Evolutionary conservation across 495 filamentous ascomycete species (phyloP), one percentile per base, ranked within the genome.

Genomic region (Lentithecium fluviatile): DNA sequence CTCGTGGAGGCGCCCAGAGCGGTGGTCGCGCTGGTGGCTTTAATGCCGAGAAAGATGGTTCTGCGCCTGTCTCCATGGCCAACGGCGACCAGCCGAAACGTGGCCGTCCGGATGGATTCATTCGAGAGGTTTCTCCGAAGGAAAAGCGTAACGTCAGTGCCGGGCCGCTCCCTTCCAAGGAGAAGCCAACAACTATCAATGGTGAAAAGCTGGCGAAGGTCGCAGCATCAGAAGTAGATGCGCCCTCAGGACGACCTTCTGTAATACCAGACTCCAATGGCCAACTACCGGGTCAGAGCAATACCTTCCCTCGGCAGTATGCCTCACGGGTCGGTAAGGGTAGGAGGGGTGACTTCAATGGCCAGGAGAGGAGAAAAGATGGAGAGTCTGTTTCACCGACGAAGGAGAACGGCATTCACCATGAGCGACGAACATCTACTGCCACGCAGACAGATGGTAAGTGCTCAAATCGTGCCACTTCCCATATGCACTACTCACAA

Each of bases 1-100:
- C 74, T 21, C 76, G 78, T 57, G 80, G 80, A 45, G 82, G 84
- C 13, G 79, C 88, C 71, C 85, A 81, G 36, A 81, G 82, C 32
- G 77, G 77, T 60, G 80, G 80, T 36, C 71, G 79, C 45, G 80
- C 72, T 32, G 72, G 76, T 56, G 80, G 76, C 19, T 73, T 76
- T 51, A 79, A 77, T 53, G 71, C 56, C 42, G 62, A 69, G n/a
- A 67, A 64, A 25, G 68, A 69, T 32, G 43, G 8, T 19, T 45
- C 53, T 40, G 38, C 58, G 21, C 24, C 55, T 0, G 24, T 56
- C 20, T 26, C 26, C 6, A 4, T 56, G 23, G 26, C 61, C 19
- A 69, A 62, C 25, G 62, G 58, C 12, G 66, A 69, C 32, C 64
- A 69, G 46, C 59, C 61, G 24, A 73, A 71, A 38, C 65, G 70